phyloP scores from a whole-genome alignment of 2,329 filamentous ascomycete genomes.

The Helminthosporium solani region DNA sequence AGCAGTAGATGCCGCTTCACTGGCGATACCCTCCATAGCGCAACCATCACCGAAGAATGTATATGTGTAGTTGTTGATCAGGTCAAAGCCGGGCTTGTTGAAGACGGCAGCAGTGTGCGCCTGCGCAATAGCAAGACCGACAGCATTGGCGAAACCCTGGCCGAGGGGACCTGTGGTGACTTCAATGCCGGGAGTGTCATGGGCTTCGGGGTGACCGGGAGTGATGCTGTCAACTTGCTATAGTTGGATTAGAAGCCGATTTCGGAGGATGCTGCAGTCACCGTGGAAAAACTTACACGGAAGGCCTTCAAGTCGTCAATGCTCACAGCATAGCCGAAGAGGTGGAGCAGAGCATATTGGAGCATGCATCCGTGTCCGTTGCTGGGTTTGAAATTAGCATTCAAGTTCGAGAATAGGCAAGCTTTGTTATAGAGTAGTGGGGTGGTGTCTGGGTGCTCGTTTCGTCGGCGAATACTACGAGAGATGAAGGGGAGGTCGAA shows the following conservation, averaged over 20 bases:
- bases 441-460: slow-evolving; percentile 14
- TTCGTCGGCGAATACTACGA: neutral
- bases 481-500: slow-evolving; percentile 1
- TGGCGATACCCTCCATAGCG: slow-evolving; percentile 96
- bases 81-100: slow-evolving; percentile 93
- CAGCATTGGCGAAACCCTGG: slow-evolving; percentile 95
- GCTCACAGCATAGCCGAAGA: slow-evolving; percentile 84
- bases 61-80: slow-evolving; percentile 97
- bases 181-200: slow-evolving; percentile 95
- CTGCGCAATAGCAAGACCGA: slow-evolving; percentile 96
- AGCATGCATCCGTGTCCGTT: slow-evolving; percentile 99
- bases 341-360: slow-evolving; percentile 95
- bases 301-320: slow-evolving; percentile 95
- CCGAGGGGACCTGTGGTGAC: slow-evolving; percentile 97
- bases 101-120: slow-evolving; percentile 85
- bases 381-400: slow-evolving; percentile 51
- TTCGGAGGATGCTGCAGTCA: slow-evolving; percentile 50
- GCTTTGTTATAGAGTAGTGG: slow-evolving; percentile 10
- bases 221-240: slow-evolving; percentile 76
- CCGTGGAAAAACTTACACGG: slow-evolving; percentile 66
- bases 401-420: neutral
- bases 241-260: slow-evolving; percentile 14
- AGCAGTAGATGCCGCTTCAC: slow-evolving; percentile 86
- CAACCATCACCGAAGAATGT: slow-evolving; percentile 96
- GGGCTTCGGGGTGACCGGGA: slow-evolving; percentile 92